Evolutionary conservation across 352 stramenopile genomes (phyloP), one percentile per base, ranked within the genome.

Genomic region (Pythium scleroteichum): DNA sequence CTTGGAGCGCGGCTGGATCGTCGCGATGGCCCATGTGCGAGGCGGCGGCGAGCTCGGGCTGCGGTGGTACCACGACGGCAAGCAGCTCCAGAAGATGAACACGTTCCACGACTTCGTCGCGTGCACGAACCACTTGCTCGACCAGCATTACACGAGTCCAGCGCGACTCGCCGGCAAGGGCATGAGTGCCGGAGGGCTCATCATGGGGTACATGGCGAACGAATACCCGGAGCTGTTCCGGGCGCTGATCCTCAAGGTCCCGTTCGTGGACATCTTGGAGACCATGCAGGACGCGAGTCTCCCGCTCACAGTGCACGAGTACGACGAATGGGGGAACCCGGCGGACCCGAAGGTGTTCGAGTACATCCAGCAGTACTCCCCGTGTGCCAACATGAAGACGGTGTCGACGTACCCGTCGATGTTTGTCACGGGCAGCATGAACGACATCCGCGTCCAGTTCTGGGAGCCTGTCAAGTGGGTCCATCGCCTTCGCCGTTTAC

Each of bases 311-410:
- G 69, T 97, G 17, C 86, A 97, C 63, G 92, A 98, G 71, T 97
- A 96, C 55, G 88, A 97, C 47, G 92, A 98, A 67, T 98, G 90
- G 90, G 89, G 90, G 2, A 84, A 97, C 52, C 83, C 84, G 13
- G 39, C 14, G 16, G 73, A 86, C 20, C 58, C 64, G 1, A 59
- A 73, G 5, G 73, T 81, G 13, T 65, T 66, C 26, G 69, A 76
- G 19, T 95, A 93, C 69, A 94, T 96, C 38, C 58, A 74, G 24
- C 91, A 85, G n/a, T 96, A 95, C 56, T 82, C 83, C 8, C 87
- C 87, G 16, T 88, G 75, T 24, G 81, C 87, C 40, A 95, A 95
- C 63, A 58, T 95, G 38, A 69, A 69, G 0, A 40, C 58, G 4
- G 65, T 66, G 12, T 41, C 55, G 1, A 57, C 59, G 20, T 94